These are phyloP conservation scores for Eutrema salsugineum DNA, from an alignment of 441 rosid species.

Conservation along the genomic window DNA sequence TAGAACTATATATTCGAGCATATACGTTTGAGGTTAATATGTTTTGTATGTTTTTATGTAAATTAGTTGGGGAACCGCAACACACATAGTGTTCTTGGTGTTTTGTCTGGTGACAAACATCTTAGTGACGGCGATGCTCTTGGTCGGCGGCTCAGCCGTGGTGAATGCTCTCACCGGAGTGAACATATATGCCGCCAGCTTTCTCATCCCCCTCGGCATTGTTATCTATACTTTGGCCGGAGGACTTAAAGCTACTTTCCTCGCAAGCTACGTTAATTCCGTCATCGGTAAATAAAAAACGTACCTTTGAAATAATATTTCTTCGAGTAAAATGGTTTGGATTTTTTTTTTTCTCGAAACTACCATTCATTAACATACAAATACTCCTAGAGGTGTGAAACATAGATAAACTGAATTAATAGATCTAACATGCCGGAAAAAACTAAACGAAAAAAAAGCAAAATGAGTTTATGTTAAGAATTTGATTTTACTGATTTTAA, in stretches of 20 bases:
- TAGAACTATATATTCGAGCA: neutral
- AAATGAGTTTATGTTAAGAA: too few species aligned
- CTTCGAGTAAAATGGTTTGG: too few species aligned
- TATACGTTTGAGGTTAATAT: neutral
- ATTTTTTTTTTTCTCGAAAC: neutral
- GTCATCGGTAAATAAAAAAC: conserved; percentile 53
- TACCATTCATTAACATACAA: neutral
- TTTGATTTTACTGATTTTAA: too few species aligned
- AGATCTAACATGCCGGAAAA: too few species aligned
- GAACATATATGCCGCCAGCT: conserved; percentile 84
- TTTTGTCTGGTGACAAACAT: conserved; percentile 83
- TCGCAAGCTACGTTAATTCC: conserved; percentile 93
- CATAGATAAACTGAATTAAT: neutral
- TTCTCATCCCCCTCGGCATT: conserved; percentile 93
- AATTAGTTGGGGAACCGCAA: conserved; percentile 86
- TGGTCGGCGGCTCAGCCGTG: conserved; percentile 94
- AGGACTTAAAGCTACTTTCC: conserved; percentile 90
- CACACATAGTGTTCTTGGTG: conserved; percentile 76
- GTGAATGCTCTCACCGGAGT: conserved; percentile 94
- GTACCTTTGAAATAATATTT: neutral
- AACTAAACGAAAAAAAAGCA: too few species aligned
- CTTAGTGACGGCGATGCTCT: conserved; percentile 84
- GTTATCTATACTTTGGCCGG: conserved; percentile 85
- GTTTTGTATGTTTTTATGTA: neutral
- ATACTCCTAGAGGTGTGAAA: neutral